Conservation (phyloP, 805 yeast species). For the Wickerhamiella nectarea region DNA sequence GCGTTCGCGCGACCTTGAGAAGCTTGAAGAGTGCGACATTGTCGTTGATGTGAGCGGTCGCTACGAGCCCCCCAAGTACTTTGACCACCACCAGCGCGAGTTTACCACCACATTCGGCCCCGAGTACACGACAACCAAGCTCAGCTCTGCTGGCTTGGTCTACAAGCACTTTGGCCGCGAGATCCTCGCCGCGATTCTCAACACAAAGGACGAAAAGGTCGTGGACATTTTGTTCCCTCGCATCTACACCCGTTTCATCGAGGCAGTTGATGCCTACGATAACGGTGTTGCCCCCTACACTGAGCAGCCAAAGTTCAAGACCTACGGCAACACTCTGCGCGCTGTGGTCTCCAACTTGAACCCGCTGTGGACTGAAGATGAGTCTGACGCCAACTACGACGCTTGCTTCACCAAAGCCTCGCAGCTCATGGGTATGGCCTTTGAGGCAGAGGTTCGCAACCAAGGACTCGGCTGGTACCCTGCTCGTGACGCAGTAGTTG, state of each 20-base stretch:
- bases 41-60: constrained; percentile 92
- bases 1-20: constrained; percentile 71
- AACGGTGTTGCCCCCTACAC: constrained; percentile 66
- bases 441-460: constrained; percentile 48
- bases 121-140: constrained; percentile 48
- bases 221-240: constrained; percentile 56
- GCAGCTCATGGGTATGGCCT: constrained; percentile 69
- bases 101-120: constrained; percentile 61
- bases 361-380: constrained; percentile 70
- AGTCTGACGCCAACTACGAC: constrained; percentile 49
- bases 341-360: constrained; percentile 65
- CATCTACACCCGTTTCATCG: constrained; percentile 76
- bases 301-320: constrained; percentile 50
- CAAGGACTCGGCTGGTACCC: constrained; percentile 86
- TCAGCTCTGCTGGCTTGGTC: constrained; percentile 87
- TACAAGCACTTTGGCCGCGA: constrained; percentile 46
- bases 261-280: constrained; percentile 86
- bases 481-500: constrained; percentile 61
- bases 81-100: constrained; percentile 95
- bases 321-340: constrained; percentile 62
- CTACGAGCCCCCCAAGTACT: constrained; percentile 72
- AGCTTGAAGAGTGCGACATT: constrained; percentile 77
- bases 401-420: constrained; percentile 56
- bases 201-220: constrained; percentile 27
- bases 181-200: constrained; percentile 34